These are phyloP conservation scores for Sporothrix curviconia DNA, from an alignment of 2,329 filamentous ascomycete species.

Conservation along the genomic window DNA sequence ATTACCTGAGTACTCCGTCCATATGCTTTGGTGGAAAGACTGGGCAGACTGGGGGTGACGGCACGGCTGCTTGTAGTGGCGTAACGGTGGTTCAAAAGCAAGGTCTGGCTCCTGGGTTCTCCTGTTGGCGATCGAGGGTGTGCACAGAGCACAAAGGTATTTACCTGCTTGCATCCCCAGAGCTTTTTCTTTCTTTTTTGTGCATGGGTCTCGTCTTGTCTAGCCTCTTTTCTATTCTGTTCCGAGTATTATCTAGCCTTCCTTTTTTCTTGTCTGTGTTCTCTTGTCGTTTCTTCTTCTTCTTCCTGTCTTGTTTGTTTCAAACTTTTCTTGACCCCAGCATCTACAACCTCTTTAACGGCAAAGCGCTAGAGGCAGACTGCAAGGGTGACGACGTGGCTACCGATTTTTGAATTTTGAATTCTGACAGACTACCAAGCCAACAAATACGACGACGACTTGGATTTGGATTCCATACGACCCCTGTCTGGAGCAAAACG, in stretches of 20 bases:
- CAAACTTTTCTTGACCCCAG: not conserved
- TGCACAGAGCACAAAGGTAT: slow-evolving; percentile 1
- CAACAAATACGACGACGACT: too few species aligned
- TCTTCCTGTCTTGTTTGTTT: not conserved
- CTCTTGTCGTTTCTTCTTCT: not conserved
- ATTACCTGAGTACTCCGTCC: not conserved
- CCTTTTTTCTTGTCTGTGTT: not conserved
- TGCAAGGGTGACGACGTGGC: not conserved
- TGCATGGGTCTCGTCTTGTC: not conserved
- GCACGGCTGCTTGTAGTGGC: not conserved
- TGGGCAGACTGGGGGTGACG: not conserved
- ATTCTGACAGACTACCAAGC: too few species aligned
- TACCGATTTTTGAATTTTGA: too few species aligned
- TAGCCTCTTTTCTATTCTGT: not conserved
- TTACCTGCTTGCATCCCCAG: slow-evolving; percentile 7
- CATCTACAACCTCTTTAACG: not conserved
- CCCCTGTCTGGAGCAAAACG: not conserved
- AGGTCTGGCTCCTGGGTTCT: not conserved
- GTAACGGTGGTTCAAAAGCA: not conserved
- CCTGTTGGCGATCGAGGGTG: not conserved
- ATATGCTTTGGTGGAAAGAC: not conserved
- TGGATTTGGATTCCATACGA: not conserved
- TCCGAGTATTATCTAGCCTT: too few species aligned
- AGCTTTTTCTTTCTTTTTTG: too few species aligned
- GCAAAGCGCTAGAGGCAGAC: not conserved